A percentile compares a stretch with the other conserved stretches of the same genome.
Conservation (phyloP, 495 filamentous ascomycete genomes). For the Parachaetomium inaequale region DNA sequence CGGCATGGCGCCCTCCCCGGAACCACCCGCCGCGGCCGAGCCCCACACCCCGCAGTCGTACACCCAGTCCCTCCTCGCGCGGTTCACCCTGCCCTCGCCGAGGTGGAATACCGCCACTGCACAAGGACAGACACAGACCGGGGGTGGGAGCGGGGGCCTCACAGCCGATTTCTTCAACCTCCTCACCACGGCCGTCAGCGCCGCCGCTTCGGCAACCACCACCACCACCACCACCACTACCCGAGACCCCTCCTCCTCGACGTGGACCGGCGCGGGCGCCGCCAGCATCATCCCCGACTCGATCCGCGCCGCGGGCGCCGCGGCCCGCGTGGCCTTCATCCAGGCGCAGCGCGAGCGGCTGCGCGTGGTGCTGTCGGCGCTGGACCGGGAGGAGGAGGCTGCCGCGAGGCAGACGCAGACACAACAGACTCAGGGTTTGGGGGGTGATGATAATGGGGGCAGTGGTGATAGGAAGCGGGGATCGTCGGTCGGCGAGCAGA, state of each 20-base stretch:
- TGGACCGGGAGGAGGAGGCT: constrained; percentile 64
- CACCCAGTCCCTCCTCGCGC: constrained; percentile 74
- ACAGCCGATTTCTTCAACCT: constrained; percentile 69
- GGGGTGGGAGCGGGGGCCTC: constrained; percentile 38
- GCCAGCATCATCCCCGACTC: constrained; percentile 55
- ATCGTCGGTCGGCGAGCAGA: constrained; percentile 38
- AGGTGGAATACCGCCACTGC: constrained; percentile 32
- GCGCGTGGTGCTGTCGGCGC: constrained; percentile 63
- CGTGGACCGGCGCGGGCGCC: not conserved
- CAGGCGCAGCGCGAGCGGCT: constrained; percentile 70
- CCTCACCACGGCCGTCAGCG: constrained; percentile 65
- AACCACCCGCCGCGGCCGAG: constrained; percentile 36
- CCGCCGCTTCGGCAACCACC: constrained; percentile 43
- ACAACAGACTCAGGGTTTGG: not conserved
- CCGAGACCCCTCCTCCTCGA: not conserved
- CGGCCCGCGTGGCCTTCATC: constrained; percentile 67
- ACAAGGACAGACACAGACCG: not conserved
- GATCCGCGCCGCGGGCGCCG: constrained; percentile 53
- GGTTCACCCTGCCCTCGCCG: constrained; percentile 74
- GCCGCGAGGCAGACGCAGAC: constrained; percentile 15
- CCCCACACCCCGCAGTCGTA: constrained; percentile 56
- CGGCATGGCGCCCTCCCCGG: constrained; percentile 55
- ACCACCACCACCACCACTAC: constrained; percentile 34
- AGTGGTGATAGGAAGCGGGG: not conserved
- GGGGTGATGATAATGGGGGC: not conserved